phyloP scores from a whole-genome alignment of 768 basidiomycete genomes.

The Strobilomyces confusus region DNA sequence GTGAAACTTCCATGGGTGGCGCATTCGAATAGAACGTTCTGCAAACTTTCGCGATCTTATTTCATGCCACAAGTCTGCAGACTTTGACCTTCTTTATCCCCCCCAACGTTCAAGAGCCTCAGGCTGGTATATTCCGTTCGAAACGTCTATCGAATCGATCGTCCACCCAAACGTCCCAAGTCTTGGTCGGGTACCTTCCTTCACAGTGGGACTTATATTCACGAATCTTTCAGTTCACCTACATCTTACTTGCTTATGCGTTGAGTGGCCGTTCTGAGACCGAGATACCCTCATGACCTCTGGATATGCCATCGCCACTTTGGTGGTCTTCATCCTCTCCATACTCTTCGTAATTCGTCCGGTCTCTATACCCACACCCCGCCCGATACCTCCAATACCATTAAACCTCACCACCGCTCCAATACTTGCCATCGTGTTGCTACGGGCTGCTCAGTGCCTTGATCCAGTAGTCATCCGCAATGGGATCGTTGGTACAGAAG shows the following conservation, averaged over 20 bases:
- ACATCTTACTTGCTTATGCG: neutral
- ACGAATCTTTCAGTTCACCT: neutral
- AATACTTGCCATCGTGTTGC: slow-evolving; percentile 45
- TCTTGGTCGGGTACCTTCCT: no score
- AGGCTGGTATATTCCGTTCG: no score
- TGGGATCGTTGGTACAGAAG: slow-evolving; percentile 78
- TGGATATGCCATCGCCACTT: slow-evolving; percentile 42
- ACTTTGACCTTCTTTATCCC: no score
- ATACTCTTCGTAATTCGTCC: slow-evolving; percentile 40
- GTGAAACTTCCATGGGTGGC: no score
- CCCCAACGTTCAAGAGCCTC: no score
- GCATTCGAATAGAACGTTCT: no score
- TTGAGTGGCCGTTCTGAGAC: neutral
- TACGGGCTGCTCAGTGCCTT: slow-evolving; percentile 57
- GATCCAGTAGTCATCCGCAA: slow-evolving; percentile 47
- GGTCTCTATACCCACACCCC: slow-evolving; percentile 36
- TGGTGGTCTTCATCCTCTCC: slow-evolving; percentile 51
- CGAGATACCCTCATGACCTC: slow-evolving; percentile 33
- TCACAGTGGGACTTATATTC: neutral
- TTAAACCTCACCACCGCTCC: slow-evolving; percentile 53
- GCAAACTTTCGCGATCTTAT: no score
- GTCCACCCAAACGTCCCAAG: no score
- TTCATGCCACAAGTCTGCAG: no score
- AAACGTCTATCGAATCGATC: neutral
- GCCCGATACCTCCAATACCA: slow-evolving; percentile 33